A percentile compares a stretch with the other conserved stretches of the same genome.
Evolutionary conservation across 2,329 filamentous ascomycete species (phyloP).

Genomic region (Drechslerella dactyloides): DNA sequence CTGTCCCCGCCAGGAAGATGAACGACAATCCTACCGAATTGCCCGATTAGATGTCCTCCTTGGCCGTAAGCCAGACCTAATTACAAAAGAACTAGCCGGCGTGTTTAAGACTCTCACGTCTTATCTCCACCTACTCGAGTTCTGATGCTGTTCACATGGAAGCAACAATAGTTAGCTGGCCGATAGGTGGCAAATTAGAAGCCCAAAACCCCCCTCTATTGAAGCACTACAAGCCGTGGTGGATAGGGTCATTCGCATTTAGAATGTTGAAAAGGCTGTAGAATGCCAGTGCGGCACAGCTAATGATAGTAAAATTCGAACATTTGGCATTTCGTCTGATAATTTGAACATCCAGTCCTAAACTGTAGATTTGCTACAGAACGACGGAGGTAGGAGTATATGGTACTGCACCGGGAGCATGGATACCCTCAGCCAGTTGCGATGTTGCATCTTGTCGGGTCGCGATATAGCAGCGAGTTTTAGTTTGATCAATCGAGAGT

Average conservation of each 20-base stretch:
- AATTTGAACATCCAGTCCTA: not conserved
- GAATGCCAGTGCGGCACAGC: not conserved
- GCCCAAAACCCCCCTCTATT: not conserved
- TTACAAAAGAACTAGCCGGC: not conserved
- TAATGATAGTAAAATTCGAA: not conserved
- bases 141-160: not conserved
- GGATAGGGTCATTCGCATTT: constrained; percentile 8
- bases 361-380: not conserved
- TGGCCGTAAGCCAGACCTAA: not conserved
- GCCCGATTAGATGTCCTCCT: not conserved
- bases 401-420: constrained; percentile 13
- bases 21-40: not conserved
- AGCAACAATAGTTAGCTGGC: not conserved
- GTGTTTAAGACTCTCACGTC: not conserved
- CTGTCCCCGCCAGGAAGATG: not conserved
- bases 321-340: not conserved
- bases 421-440: not conserved
- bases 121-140: not conserved
- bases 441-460: not conserved
- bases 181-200: not conserved
- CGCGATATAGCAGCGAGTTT: not conserved
- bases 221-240: constrained; percentile 10
- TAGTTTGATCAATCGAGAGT: constrained; percentile 2
- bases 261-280: constrained; percentile 1
- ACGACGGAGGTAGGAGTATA: constrained; percentile 4